Conservation (phyloP, 1,284 basidiomycete genomes). For the Rhodotorula sp. region DNA sequence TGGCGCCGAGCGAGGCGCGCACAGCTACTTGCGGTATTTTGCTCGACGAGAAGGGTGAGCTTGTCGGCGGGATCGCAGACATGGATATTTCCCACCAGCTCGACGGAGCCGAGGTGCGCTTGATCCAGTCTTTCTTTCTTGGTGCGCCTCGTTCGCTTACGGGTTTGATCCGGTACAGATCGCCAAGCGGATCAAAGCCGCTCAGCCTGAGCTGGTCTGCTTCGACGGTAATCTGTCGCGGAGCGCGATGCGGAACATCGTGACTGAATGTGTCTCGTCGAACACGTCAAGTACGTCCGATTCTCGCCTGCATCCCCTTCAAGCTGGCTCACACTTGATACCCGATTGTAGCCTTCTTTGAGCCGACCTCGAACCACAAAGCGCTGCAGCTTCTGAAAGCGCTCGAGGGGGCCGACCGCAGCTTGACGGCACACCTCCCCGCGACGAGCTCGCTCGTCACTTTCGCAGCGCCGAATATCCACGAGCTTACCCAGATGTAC, state of each 20-base stretch:
- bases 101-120: slow-evolving; percentile 56
- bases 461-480: slow-evolving; percentile 72
- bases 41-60: slow-evolving; percentile 67
- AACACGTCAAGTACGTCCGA: too few species aligned
- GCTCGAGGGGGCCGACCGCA: slow-evolving; percentile 51
- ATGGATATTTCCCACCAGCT: slow-evolving; percentile 72
- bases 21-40: slow-evolving; percentile 84
- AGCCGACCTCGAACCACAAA: slow-evolving; percentile 85
- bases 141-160: slow-evolving; percentile 2
- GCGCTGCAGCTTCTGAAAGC: slow-evolving; percentile 67
- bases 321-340: neutral
- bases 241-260: slow-evolving; percentile 57
- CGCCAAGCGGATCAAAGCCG: slow-evolving; percentile 52
- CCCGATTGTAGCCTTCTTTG: slow-evolving; percentile 50
- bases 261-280: slow-evolving; percentile 50
- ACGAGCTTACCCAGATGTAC: slow-evolving; percentile 71
- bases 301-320: neutral
- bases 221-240: slow-evolving; percentile 77
- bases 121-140: too few species aligned
- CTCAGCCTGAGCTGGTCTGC: slow-evolving; percentile 63
- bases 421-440: slow-evolving; percentile 41
- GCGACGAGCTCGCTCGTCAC: slow-evolving; percentile 51
- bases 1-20: slow-evolving; percentile 48
- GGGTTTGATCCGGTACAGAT: slow-evolving; percentile 48
- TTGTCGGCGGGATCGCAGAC: slow-evolving; percentile 84